Evolutionary conservation across 352 stramenopile species (phyloP).

Genomic region (Phytophthora niederhauseri): DNA sequence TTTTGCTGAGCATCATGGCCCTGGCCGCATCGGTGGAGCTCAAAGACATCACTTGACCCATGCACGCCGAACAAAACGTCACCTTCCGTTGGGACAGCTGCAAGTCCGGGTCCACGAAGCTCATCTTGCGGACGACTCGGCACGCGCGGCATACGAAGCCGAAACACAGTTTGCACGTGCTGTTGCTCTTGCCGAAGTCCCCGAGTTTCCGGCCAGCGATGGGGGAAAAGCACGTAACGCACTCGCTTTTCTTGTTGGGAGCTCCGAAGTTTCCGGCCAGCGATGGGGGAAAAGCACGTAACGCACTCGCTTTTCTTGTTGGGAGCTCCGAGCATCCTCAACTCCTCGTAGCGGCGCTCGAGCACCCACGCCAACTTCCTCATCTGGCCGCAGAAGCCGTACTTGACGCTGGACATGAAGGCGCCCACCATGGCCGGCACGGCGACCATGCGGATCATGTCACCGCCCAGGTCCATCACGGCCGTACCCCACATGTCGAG

Average conservation of each 20-base stretch:
- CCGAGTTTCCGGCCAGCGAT: conserved; percentile 3
- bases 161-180: conserved; percentile 14
- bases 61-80: conserved; percentile 31
- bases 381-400: conserved; percentile 10
- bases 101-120: conserved; percentile 29
- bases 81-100: conserved; percentile 29
- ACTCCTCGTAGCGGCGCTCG: conserved; percentile 18
- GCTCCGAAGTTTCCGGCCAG: background rate
- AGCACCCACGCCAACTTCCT: conserved; percentile 12
- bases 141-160: conserved; percentile 8
- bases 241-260: conserved; percentile 19
- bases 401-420: conserved; percentile 24
- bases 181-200: conserved; percentile 20
- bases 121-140: conserved; percentile 21
- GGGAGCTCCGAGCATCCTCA: background rate
- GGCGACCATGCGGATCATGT: conserved; percentile 21
- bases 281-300: conserved; percentile 1
- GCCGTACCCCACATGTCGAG: conserved; percentile 13
- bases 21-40: conserved; percentile 15
- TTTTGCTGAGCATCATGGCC: conserved; percentile 14
- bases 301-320: conserved; percentile 20
- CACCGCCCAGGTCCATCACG: conserved; percentile 15
- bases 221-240: conserved; percentile 1
- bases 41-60: conserved; percentile 8
- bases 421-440: conserved; percentile 11